Percentiles rank a stretch among this genome's conserved stretches.
These are phyloP conservation scores for Neospora caninum DNA, from an alignment of 169 alveolate species.

Conservation along the genomic window DNA sequence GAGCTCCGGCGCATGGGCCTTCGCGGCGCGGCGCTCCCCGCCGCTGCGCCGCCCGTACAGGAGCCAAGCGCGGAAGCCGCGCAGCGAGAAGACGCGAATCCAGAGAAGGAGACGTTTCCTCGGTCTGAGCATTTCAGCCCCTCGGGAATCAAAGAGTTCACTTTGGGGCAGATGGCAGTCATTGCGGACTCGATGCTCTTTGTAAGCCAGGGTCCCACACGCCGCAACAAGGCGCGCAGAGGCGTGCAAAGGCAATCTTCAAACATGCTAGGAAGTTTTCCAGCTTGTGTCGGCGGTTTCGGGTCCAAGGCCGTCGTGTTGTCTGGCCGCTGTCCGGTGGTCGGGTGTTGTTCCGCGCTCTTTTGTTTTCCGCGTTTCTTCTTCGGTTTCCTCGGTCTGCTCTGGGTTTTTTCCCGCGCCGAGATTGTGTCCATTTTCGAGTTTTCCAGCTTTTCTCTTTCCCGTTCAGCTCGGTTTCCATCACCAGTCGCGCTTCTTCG, in stretches of 20 bases:
- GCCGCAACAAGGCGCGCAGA: not conserved
- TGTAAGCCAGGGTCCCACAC: not conserved
- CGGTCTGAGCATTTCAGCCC: not conserved
- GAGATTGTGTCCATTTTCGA: not conserved
- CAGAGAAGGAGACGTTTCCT: conserved; percentile 5
- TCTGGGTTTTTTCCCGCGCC: not conserved
- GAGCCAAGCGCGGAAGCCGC: not conserved
- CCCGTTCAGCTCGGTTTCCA: conserved; percentile 24
- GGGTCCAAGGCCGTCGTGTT: too few relatives aligned
- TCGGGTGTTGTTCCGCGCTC: too few relatives aligned
- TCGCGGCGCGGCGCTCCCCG: not conserved
- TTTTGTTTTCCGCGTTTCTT: too few relatives aligned
- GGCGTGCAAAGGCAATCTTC: not conserved
- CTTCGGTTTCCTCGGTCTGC: too few relatives aligned
- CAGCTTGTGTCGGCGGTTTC: not conserved
- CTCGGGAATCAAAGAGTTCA: not conserved
- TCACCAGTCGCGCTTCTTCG: conserved; percentile 6
- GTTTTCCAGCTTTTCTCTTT: not conserved
- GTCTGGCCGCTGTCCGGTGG: too few relatives aligned
- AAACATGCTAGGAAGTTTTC: too few relatives aligned
- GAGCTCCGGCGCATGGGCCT: not conserved
- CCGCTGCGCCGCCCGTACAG: not conserved
- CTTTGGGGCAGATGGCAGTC: conserved; percentile 32
- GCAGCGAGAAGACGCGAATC: not conserved
- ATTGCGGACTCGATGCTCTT: conserved; percentile 19